Conservation (phyloP, 805 yeast genomes). For the Pichia heedii region DNA sequence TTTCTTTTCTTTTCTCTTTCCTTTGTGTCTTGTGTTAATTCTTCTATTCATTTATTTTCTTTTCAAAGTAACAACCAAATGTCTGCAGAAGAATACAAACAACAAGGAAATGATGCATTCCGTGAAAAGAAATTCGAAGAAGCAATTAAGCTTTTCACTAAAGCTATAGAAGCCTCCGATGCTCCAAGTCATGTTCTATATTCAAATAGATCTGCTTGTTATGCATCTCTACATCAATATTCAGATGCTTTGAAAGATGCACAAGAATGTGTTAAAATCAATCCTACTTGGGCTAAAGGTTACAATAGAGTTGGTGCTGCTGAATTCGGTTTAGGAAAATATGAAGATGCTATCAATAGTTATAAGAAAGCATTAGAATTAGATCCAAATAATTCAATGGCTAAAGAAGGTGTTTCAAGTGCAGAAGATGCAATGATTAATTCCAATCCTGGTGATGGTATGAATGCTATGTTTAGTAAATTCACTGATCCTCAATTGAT, state of each 20-base stretch:
- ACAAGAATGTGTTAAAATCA: conserved; percentile 67
- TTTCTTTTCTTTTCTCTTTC: not conserved
- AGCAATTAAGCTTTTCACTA: conserved; percentile 73
- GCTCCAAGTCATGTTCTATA: conserved; percentile 85
- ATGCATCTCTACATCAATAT: conserved; percentile 71
- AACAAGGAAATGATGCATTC: conserved; percentile 90
- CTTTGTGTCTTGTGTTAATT: not conserved
- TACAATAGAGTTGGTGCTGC: conserved; percentile 93
- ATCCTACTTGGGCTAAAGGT: conserved; percentile 91
- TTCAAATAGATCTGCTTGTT: conserved; percentile 90
- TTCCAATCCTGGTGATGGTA: conserved; percentile 33
- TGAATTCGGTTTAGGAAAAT: conserved; percentile 72
- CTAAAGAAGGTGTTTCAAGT: conserved; percentile 68
- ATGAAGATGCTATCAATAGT: conserved; percentile 61
- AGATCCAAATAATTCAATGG: conserved; percentile 78
- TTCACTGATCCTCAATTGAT: conserved; percentile 61
- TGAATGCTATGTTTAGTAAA: conserved; percentile 58
- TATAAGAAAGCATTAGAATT: conserved; percentile 74
- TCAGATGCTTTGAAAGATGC: conserved; percentile 78
- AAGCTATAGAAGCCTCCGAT: conserved; percentile 79
- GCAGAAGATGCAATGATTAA: conserved; percentile 51
- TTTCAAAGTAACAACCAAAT: conserved; percentile 16
- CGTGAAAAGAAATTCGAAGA: conserved; percentile 73
- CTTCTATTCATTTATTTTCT: not conserved
- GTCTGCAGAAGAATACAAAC: conserved; percentile 73